Conservation (phyloP, 2,329 filamentous ascomycete species). For the Orbilia ellipsospora region DNA sequence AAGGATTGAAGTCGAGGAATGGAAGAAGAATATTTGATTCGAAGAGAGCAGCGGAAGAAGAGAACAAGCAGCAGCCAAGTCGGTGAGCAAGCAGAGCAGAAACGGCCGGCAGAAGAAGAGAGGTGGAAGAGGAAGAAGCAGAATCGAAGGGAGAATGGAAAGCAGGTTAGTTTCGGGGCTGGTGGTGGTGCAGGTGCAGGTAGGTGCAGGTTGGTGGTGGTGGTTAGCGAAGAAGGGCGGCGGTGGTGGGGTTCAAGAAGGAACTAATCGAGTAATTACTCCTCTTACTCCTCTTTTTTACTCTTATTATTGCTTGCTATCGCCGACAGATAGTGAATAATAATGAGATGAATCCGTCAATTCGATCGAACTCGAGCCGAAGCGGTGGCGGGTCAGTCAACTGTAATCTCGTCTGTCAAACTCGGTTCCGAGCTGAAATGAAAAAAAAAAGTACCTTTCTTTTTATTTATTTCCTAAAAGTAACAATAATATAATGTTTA, state of each 20-base stretch:
- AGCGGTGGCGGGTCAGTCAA: too few species aligned
- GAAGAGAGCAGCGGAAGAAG: background rate
- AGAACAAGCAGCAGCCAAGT: background rate
- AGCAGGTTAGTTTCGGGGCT: background rate
- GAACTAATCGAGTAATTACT: background rate
- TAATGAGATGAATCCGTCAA: too few species aligned
- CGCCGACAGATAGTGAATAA: too few species aligned
- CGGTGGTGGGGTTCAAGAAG: constrained; percentile 2
- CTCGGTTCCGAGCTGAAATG: background rate
- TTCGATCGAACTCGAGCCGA: too few species aligned
- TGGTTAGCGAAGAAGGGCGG: constrained; percentile 17
- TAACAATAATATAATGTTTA: too few species aligned
- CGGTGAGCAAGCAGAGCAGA: background rate
- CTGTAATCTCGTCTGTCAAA: too few species aligned
- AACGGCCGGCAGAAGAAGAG: background rate
- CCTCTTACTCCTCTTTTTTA: too few species aligned
- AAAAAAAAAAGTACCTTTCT: background rate
- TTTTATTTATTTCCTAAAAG: too few species aligned
- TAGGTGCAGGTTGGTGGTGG: constrained; percentile 17
- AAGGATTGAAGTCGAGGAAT: background rate
- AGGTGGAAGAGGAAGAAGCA: constrained; percentile 4
- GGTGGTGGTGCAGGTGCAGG: constrained; percentile 2
- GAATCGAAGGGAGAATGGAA: constrained; percentile 2
- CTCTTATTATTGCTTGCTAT: too few species aligned
- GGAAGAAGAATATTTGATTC: constrained; percentile 2